These are phyloP conservation scores for Candida broadrunensis DNA, from an alignment of 805 yeast species.

Conservation along the genomic window DNA sequence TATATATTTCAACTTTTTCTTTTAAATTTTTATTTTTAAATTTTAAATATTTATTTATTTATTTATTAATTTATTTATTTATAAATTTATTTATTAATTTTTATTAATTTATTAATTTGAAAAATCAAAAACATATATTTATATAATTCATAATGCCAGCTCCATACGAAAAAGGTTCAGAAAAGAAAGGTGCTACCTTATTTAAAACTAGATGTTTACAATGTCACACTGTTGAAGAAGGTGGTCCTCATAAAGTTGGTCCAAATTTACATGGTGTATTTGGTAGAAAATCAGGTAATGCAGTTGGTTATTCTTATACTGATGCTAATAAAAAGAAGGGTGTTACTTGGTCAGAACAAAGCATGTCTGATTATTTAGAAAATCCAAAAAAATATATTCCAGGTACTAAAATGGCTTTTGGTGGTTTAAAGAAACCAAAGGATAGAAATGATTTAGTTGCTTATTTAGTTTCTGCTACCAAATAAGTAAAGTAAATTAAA, in stretches of 20 bases:
- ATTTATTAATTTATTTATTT: neutral
- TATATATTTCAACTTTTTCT: too few relatives aligned
- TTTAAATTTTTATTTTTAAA: too few relatives aligned
- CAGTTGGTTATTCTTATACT: constrained; percentile 92
- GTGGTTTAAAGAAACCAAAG: constrained; percentile 98
- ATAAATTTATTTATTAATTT: neutral
- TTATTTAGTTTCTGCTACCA: constrained; percentile 58
- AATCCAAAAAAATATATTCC: constrained; percentile 99
- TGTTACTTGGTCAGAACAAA: constrained; percentile 81
- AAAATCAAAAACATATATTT: neutral
- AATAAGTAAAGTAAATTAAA: constrained; percentile 18
- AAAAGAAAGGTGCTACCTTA: constrained; percentile 89
- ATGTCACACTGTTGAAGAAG: constrained; percentile 95
- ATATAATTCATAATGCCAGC: constrained; percentile 36
- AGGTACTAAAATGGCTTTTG: constrained; percentile 99
- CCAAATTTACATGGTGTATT: constrained; percentile 96
- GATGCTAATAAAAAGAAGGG: constrained; percentile 98
- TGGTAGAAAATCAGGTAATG: constrained; percentile 89
- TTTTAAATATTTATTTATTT: too few relatives aligned
- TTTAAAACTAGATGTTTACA: constrained; percentile 99
- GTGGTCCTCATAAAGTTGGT: constrained; percentile 98
- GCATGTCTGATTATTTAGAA: constrained; percentile 92
- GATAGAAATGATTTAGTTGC: constrained; percentile 97
- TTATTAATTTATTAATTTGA: neutral
- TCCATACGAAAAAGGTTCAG: constrained; percentile 41